These are phyloP conservation scores for Pythium aristosporum DNA, from an alignment of 352 stramenopile genomes.

Conservation along the genomic window DNA sequence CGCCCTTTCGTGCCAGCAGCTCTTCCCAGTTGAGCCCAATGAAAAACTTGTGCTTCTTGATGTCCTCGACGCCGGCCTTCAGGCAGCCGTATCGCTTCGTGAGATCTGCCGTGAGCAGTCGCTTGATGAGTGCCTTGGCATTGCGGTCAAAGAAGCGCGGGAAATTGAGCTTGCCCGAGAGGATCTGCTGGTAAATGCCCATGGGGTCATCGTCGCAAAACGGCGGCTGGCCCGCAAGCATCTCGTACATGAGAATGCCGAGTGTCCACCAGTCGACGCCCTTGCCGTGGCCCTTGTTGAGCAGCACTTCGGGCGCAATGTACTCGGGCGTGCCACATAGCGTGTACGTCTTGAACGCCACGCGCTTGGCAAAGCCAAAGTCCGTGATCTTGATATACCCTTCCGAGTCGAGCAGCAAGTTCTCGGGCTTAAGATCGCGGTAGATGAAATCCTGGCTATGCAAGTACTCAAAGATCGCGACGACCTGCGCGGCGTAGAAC, in stretches of 20 bases:
- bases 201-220: constrained; percentile 97
- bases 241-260: constrained; percentile 97
- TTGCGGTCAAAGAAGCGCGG: constrained; percentile 94
- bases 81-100: constrained; percentile 97
- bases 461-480: constrained; percentile 97
- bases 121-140: constrained; percentile 96
- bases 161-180: constrained; percentile 94
- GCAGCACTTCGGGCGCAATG: constrained; percentile 90
- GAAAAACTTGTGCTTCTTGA: constrained; percentile 98
- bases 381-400: constrained; percentile 97
- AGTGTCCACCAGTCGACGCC: constrained; percentile 97
- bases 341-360: constrained; percentile 95
- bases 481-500: constrained; percentile 93
- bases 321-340: constrained; percentile 94
- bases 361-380: constrained; percentile 93
- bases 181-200: constrained; percentile 95
- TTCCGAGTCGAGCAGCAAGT: constrained; percentile 93
- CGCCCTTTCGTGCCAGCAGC: constrained; percentile 86
- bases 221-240: constrained; percentile 95
- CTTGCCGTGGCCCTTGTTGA: constrained; percentile 89
- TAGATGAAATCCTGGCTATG: constrained; percentile 97
- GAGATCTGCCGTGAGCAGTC: constrained; percentile 94
- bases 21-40: constrained; percentile 90
- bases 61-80: constrained; percentile 94
- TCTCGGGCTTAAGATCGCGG: constrained; percentile 95